Evolutionary conservation across 1,139 yeast genomes (phyloP), one percentile per base, ranked within the genome.

Genomic region (Taphrina betulina): DNA sequence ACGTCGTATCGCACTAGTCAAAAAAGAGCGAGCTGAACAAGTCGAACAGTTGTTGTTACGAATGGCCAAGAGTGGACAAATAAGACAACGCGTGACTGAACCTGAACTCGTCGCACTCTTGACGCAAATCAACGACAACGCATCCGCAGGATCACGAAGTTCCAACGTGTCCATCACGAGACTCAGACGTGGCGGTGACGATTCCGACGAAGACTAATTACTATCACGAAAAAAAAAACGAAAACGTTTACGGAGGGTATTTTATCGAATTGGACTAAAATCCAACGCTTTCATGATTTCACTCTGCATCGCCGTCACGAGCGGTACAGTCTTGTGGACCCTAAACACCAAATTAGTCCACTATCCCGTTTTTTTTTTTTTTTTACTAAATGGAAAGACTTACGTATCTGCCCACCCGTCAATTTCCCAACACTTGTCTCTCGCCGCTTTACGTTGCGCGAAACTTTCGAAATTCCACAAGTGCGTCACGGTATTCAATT

Each of bases 31-130:
- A 55, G 97, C 95, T 0, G 45, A n/a, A 17, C 34, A 40, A 3
- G 96, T 90, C n/a, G 97, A 92, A 67, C 82, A 83, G 61, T 80
- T 90, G 66, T 72, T 92, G 46, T 71, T 85, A 33, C 80, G 82
- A 63, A 71, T 90, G 69, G 86, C 83, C n/a, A 80, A 82, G 57
- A 76, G 84, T 65, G 97, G 97, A 1, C 87, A 85, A 60, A 74
- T 90, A 43, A 76, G 80, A 55, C 78, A 81, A 60, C 86, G 87
- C 67, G 75, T 92, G 33, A 74, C 78, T 3, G 98, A 92, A 67
- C 75, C 77, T 36, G 96, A 89, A 62, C 77, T 92, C 59, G 95
- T 89, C 26, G 83, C 82, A 60, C 80, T 92, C 52, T 75, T 92
- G 63, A 89, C 88, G 66, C 90, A 90, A 58, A 75, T 92, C 50